A percentile compares a stretch with the other conserved stretches of the same genome.
Conservation (phyloP, 2,329 filamentous ascomycete genomes). For the Penicillium sp. region DNA sequence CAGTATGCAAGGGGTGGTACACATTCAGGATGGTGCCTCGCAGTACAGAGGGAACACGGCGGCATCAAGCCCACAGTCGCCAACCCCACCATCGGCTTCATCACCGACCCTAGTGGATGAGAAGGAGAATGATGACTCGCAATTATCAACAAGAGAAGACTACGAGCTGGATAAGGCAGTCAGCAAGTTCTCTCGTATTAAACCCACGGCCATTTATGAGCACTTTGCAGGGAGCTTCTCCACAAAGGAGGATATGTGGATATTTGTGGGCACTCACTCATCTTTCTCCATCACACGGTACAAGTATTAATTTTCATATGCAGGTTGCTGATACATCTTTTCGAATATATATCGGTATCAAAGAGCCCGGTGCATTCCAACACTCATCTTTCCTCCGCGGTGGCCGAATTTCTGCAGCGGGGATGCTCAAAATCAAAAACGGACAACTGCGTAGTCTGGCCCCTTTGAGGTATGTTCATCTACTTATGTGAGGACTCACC, state of each 20-base stretch:
- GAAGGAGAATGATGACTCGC: slow-evolving; percentile 33
- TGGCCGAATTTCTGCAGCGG: slow-evolving; percentile 78
- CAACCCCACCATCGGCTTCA: slow-evolving; percentile 29
- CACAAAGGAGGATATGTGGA: slow-evolving; percentile 88
- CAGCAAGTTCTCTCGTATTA: slow-evolving; percentile 68
- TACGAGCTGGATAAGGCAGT: slow-evolving; percentile 65
- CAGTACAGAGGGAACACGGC: slow-evolving; percentile 49
- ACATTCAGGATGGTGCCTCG: slow-evolving; percentile 63
- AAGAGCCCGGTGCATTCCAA: slow-evolving; percentile 84
- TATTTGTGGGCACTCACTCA: slow-evolving; percentile 63
- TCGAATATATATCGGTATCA: slow-evolving; percentile 82
- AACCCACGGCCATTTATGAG: slow-evolving; percentile 74
- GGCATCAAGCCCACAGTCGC: not conserved
- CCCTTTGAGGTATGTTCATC: slow-evolving; percentile 49
- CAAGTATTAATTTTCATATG: not conserved
- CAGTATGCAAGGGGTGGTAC: slow-evolving; percentile 75
- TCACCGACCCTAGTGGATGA: slow-evolving; percentile 6
- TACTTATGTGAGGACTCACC: not conserved
- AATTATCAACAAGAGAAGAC: slow-evolving; percentile 68
- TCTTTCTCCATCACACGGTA: not conserved
- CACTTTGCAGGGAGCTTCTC: slow-evolving; percentile 73
- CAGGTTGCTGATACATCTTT: slow-evolving; percentile 74
- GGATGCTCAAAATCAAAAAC: slow-evolving; percentile 81
- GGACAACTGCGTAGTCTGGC: slow-evolving; percentile 76
- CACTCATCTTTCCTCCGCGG: slow-evolving; percentile 89